A percentile compares a stretch with the other conserved stretches of the same genome.
Conservation (phyloP, 2,329 filamentous ascomycete genomes). For the Neonectria ditissima region DNA sequence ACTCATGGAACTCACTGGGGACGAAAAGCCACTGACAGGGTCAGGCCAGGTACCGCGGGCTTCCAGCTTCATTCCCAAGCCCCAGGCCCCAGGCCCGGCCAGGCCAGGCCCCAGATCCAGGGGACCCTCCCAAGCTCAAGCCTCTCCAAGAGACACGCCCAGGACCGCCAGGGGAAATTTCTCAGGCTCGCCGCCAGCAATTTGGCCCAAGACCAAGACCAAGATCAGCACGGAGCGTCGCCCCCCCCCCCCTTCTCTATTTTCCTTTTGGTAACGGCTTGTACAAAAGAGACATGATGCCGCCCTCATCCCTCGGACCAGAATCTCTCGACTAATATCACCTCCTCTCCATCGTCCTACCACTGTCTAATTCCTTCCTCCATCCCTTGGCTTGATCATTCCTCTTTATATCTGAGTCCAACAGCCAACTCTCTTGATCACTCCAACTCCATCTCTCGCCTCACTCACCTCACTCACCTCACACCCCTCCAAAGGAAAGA, state of each 20-base stretch:
- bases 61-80: conserved; percentile 32
- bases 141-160: conserved; percentile 9
- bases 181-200: conserved; percentile 9
- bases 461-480: conserved; percentile 32
- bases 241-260: conserved; percentile 29
- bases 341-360: conserved; percentile 7
- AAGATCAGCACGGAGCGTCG: neutral
- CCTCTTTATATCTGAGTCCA: neutral
- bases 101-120: conserved; percentile 11
- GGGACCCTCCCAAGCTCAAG: conserved; percentile 19
- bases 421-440: neutral
- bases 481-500: conserved; percentile 12
- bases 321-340: conserved; percentile 23
- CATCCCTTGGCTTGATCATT: neutral
- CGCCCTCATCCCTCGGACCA: conserved; percentile 34
- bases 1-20: neutral
- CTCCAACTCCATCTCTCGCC: conserved; percentile 32
- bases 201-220: conserved; percentile 11
- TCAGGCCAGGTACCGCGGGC: conserved; percentile 34
- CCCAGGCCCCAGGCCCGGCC: too few species aligned
- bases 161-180: conserved; percentile 13
- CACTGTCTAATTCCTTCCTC: conserved; percentile 11
- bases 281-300: conserved; percentile 44
- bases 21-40: conserved; percentile 37
- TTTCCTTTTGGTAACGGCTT: conserved; percentile 30